phyloP scores from a whole-genome alignment of 2,329 filamentous ascomycete genomes.

The Curvularia sp. region DNA sequence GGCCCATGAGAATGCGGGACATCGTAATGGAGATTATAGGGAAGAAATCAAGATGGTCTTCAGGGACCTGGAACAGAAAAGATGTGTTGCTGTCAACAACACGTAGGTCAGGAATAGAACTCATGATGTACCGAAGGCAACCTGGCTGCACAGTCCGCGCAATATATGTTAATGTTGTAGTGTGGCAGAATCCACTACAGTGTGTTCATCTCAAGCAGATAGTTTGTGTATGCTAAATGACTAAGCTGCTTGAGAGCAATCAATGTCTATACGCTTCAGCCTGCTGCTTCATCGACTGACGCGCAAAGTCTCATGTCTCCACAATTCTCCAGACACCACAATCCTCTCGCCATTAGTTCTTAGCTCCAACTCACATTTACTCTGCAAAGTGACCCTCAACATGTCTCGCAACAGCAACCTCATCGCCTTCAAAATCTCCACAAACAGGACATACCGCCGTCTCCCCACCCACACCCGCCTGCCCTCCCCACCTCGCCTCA shows the following conservation, averaged over 20 bases:
- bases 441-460: constrained; percentile 68
- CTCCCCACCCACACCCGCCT: constrained; percentile 26
- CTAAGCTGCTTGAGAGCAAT: background rate
- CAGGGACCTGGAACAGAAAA: background rate
- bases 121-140: background rate
- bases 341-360: background rate
- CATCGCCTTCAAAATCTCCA: constrained; percentile 70
- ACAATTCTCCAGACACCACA: background rate
- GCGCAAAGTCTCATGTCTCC: background rate
- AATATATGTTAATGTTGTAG: background rate
- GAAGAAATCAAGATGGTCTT: background rate
- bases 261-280: background rate
- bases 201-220: background rate
- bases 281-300: too few relatives aligned
- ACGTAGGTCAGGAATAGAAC: background rate
- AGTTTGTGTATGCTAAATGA: background rate
- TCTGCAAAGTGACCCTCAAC: constrained; percentile 64
- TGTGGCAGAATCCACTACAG: background rate
- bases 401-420: constrained; percentile 71
- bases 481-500: constrained; percentile 28
- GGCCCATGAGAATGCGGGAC: constrained; percentile 13
- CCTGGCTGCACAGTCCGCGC: too few relatives aligned
- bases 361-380: background rate
- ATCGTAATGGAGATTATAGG: background rate
- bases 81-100: background rate